Conservation (phyloP, 495 filamentous ascomycete species). For the Aspergillus mulundensis region DNA sequence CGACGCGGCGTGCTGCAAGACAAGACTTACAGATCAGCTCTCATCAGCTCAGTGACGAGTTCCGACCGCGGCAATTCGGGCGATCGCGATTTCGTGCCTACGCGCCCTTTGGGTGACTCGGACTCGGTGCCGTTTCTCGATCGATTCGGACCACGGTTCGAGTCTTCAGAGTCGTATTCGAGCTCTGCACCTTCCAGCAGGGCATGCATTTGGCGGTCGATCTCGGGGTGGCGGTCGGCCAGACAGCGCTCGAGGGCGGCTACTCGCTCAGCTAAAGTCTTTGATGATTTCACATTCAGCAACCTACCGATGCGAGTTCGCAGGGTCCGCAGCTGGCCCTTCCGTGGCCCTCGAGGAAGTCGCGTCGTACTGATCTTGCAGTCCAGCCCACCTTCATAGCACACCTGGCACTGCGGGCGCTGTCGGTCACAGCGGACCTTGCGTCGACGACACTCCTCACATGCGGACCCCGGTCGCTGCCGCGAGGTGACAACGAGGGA, state of each 20-base stretch:
- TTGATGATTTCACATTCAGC: background rate
- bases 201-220: conserved; percentile 17
- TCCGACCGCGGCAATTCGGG: conserved; percentile 9
- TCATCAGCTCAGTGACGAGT: conserved; percentile 31
- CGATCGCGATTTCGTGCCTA: conserved; percentile 9
- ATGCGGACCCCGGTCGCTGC: conserved; percentile 25
- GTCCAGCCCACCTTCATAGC: conserved; percentile 41
- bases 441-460: conserved; percentile 41
- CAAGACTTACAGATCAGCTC: conserved; percentile 37
- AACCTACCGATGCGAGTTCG: conserved; percentile 42
- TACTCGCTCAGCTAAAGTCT: conserved; percentile 3
- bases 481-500: conserved; percentile 8
- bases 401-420: conserved; percentile 47
- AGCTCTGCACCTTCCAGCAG: conserved; percentile 12
- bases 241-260: conserved; percentile 25
- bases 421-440: conserved; percentile 50
- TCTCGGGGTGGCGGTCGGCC: conserved; percentile 19
- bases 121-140: background rate
- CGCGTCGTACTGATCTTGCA: conserved; percentile 47
- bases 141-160: background rate
- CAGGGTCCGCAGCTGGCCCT: conserved; percentile 49
- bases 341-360: conserved; percentile 48
- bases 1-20: too few relatives aligned
- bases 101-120: background rate
- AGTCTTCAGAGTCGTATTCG: conserved; percentile 20